These are phyloP conservation scores for Musa beccarii DNA, from an alignment of 176 grass and related monocot genomes.

Conservation along the genomic window DNA sequence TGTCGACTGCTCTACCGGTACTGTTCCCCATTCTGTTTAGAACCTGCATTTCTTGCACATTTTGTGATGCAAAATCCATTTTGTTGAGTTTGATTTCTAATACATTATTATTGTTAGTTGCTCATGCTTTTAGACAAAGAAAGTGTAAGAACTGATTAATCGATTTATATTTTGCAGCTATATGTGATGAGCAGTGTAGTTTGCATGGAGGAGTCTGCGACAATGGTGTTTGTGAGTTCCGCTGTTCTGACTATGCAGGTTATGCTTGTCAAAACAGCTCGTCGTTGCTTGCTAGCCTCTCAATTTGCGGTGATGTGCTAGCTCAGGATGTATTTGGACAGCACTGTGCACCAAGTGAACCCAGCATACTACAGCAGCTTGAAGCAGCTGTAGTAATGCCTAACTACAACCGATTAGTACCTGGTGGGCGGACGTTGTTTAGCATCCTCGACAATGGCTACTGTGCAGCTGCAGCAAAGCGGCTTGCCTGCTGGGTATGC, in stretches of 20 bases:
- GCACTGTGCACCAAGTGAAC: conserved; percentile 93
- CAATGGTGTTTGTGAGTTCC: conserved; percentile 94
- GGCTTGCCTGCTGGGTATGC: conserved; percentile 93
- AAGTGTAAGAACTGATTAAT: background rate
- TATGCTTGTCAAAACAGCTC: conserved; percentile 98
- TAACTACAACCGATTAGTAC: conserved; percentile 98
- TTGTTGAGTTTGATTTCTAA: background rate
- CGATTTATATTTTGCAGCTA: conserved; percentile 45
- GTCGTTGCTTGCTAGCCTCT: conserved; percentile 61
- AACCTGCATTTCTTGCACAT: background rate
- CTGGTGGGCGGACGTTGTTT: conserved; percentile 64
- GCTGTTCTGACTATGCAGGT: conserved; percentile 96
- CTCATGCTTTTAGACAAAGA: background rate
- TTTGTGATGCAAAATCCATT: background rate
- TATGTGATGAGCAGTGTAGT: conserved; percentile 99
- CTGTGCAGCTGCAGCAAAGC: conserved; percentile 88
- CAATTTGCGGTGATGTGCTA: conserved; percentile 90
- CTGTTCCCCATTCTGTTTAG: conserved; percentile 15
- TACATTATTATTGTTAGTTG: background rate
- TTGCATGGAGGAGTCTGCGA: conserved; percentile 97
- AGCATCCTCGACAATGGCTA: conserved; percentile 91
- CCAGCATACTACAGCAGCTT: conserved; percentile 87
- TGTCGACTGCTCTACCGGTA: conserved; percentile 97
- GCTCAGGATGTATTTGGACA: conserved; percentile 64
- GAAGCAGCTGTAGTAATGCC: conserved; percentile 92